phyloP scores from a whole-genome alignment of 768 basidiomycete genomes.

The Naganishia kalamii region DNA sequence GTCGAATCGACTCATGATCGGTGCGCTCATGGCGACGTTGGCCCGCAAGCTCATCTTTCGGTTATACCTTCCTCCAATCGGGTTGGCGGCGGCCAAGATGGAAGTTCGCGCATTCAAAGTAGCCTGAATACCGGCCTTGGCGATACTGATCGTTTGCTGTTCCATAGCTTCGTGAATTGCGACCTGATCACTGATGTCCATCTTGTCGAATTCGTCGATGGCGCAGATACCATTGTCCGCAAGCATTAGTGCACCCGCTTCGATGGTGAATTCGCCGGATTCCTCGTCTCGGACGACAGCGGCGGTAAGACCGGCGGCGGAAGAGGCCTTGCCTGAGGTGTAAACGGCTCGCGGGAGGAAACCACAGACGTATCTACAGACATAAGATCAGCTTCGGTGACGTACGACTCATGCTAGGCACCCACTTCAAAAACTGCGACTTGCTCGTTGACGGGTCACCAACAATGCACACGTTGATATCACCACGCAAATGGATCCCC shows the following conservation, averaged over 20 bases:
- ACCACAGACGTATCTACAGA: slow-evolving; percentile 81
- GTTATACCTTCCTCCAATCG: slow-evolving; percentile 93
- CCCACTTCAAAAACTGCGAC: slow-evolving; percentile 95
- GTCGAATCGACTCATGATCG: slow-evolving; percentile 99
- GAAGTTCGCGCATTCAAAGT: slow-evolving; percentile 96
- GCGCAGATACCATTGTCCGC: slow-evolving; percentile 99
- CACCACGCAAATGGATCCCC: slow-evolving; percentile 96
- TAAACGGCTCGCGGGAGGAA: slow-evolving; percentile 97
- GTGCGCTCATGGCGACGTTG: slow-evolving; percentile 94
- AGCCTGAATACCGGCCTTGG: slow-evolving; percentile 97
- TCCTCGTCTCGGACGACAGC: slow-evolving; percentile 98
- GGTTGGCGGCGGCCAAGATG: slow-evolving; percentile 96
- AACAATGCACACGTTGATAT: slow-evolving; percentile 96
- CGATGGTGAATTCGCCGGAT: slow-evolving; percentile 98
- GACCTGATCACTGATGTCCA: slow-evolving; percentile 97
- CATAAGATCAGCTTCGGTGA: neutral
- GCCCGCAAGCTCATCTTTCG: slow-evolving; percentile 82
- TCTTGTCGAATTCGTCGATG: slow-evolving; percentile 99
- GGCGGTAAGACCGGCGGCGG: slow-evolving; percentile 95
- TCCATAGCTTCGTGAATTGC: slow-evolving; percentile 99
- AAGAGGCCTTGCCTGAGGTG: slow-evolving; percentile 98
- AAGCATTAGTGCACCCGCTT: slow-evolving; percentile 97
- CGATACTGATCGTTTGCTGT: slow-evolving; percentile 98
- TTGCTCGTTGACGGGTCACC: slow-evolving; percentile 97
- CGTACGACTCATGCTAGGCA: slow-evolving; percentile 17